Evolutionary conservation across 345 rosid genomes (phyloP).

Genomic region (Erucastrum elatum): DNA sequence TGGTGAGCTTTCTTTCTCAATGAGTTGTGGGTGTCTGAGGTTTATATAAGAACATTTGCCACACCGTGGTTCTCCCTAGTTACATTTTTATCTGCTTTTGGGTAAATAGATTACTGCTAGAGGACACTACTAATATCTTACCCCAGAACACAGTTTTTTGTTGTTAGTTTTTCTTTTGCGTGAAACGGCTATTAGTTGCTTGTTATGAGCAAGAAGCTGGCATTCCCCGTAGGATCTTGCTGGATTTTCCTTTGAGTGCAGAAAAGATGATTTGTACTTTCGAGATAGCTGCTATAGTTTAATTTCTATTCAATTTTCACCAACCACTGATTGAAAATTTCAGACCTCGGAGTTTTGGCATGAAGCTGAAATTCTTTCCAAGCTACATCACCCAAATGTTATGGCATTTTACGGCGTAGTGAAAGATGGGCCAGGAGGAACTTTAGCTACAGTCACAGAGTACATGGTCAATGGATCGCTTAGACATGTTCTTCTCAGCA

Average conservation of each 20-base stretch:
- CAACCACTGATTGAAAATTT: slow-evolving; percentile 22
- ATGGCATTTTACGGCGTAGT: slow-evolving; percentile 99
- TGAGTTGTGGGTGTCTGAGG: slow-evolving; percentile 4
- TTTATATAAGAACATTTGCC: neutral
- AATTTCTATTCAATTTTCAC: slow-evolving; percentile 20
- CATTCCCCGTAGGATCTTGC: slow-evolving; percentile 12
- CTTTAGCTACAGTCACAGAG: slow-evolving; percentile 95
- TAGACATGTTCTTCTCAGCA: slow-evolving; percentile 88
- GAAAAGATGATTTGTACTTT: slow-evolving; percentile 14
- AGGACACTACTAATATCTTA: neutral
- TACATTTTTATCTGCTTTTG: slow-evolving; percentile 13
- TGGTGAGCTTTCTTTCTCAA: slow-evolving; percentile 51
- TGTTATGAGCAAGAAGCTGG: slow-evolving; percentile 13
- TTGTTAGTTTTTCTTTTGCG: slow-evolving; percentile 14
- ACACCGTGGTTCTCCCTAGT: slow-evolving; percentile 1
- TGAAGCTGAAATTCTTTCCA: slow-evolving; percentile 98
- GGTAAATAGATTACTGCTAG: slow-evolving; percentile 8
- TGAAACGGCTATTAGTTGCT: slow-evolving; percentile 17
- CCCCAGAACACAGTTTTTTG: neutral
- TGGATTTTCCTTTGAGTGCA: neutral
- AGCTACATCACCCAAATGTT: slow-evolving; percentile 98
- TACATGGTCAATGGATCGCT: slow-evolving; percentile 99
- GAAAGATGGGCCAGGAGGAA: slow-evolving; percentile 92
- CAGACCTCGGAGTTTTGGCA: slow-evolving; percentile 97
- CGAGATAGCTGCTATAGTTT: slow-evolving; percentile 10